Evolutionary conservation across 805 yeast species (phyloP), one percentile per base, ranked within the genome.

Genomic region (Hanseniaspora singularis): DNA sequence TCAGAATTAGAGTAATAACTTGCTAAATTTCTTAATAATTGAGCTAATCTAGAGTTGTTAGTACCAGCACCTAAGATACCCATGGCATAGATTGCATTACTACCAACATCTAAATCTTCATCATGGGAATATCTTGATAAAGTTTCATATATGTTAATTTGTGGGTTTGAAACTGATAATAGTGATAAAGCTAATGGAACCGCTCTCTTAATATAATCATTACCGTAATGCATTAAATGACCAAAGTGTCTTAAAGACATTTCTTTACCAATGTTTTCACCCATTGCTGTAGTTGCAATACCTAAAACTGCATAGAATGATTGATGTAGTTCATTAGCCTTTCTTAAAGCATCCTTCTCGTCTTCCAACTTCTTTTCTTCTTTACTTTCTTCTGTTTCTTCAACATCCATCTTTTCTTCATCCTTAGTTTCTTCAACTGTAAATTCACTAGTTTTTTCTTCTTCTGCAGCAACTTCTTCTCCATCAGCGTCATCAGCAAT

Each of bases 51-150:
- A 7, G 99, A 98, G 62, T 92, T 92, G 66, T 92, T 89, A 24
- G 98, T 92, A 66, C 99, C 99, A 18, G 97, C 92, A 61, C 98
- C 98, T 55, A 89, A 94, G 52, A 92, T 68, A 47, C 99, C 99
- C 97, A 92, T 88, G 37, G 95, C 79, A 58, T 85, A 89, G 53
- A 92, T 87, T 18, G 98, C 87, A 61, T 88, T 92, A 62, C 81
- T 80, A 6, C 97, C 95, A 47, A 92, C 96, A 59, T 85, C 94
- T 55, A 84, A 67, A 63, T 92, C 96, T 49, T 85, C 79, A 59
- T 92, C 99, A 65, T 92, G 99, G 8, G 97, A 86, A 66, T 85
- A 87, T 62, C 98, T 77, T 4, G 97, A 88, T 53, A 92, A 71
- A 0, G 97, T 88, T 63, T 92, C 99, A 60, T 86, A 92, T 14